Percentiles rank a stretch among this genome's conserved stretches.
Conservation (phyloP, 2,329 filamentous ascomycete species). For the Fusarium incarnatum region DNA sequence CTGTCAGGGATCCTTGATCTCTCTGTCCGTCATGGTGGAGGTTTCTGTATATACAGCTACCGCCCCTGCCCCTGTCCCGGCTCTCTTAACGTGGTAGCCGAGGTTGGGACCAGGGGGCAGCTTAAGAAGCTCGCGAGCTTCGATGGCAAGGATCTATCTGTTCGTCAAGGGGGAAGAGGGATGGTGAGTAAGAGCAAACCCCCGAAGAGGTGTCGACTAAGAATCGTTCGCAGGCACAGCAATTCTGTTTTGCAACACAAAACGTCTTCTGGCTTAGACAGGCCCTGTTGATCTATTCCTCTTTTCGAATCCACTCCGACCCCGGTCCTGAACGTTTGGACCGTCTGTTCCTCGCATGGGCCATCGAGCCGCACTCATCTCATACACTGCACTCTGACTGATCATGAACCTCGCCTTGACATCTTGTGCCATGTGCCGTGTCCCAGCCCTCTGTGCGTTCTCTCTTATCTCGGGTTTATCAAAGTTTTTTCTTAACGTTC, state of each 20-base stretch:
- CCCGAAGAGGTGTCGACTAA: slow-evolving; percentile 31
- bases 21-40: slow-evolving; percentile 40
- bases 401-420: slow-evolving; percentile 33
- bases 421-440: slow-evolving; percentile 10
- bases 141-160: slow-evolving; percentile 3
- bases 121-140: slow-evolving; percentile 8
- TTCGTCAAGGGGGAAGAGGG: slow-evolving; percentile 16
- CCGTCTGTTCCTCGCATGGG: slow-evolving; percentile 27
- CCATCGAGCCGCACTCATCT: slow-evolving; percentile 12
- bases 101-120: slow-evolving; percentile 33
- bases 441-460: slow-evolving; percentile 24
- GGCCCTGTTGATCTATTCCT: slow-evolving; percentile 42
- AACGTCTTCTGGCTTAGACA: slow-evolving; percentile 32
- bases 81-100: slow-evolving; percentile 34
- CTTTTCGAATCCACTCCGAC: slow-evolving; percentile 37
- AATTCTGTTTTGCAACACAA: slow-evolving; percentile 15
- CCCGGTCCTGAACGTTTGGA: slow-evolving; percentile 30
- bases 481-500: slow-evolving; percentile 43
- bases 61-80: slow-evolving; percentile 21
- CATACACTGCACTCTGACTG: slow-evolving; percentile 1
- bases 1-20: slow-evolving; percentile 28
- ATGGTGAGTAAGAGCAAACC: slow-evolving; percentile 25
- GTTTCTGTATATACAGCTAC: not conserved
- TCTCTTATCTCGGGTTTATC: slow-evolving; percentile 38
- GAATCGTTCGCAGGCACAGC: slow-evolving; percentile 32